Evolutionary conservation across 495 filamentous ascomycete species (phyloP).

Genomic region (Daldinia decipiens): DNA sequence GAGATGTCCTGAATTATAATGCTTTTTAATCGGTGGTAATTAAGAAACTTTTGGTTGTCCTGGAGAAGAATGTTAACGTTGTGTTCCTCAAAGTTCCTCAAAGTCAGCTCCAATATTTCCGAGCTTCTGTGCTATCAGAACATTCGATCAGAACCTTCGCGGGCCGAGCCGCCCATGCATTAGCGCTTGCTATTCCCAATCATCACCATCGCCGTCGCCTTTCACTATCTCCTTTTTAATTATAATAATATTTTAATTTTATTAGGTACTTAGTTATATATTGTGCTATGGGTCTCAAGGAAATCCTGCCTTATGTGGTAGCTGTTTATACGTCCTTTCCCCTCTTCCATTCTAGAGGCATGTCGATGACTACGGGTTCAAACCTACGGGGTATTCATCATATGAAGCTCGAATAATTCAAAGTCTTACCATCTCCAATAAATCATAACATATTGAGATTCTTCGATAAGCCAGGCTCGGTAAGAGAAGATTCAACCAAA

Average conservation of each 20-base stretch:
- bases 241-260: not conserved
- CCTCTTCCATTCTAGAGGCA: no score
- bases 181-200: conserved; percentile 11
- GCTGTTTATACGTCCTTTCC: not conserved
- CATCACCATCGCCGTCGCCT: not conserved
- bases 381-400: not conserved
- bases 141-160: conserved; percentile 10
- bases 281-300: not conserved
- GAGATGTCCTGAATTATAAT: not conserved
- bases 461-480: no score
- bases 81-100: not conserved
- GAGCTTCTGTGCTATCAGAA: conserved; percentile 1
- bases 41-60: not conserved
- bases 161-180: conserved; percentile 34
- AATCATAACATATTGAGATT: no score
- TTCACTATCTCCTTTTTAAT: not conserved
- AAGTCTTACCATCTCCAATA: no score
- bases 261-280: not conserved
- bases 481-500: not conserved
- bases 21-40: no score
- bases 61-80: not conserved
- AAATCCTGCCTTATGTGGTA: not conserved
- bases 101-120: conserved; percentile 1
- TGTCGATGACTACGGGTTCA: no score
- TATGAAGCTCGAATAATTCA: not conserved